These are phyloP conservation scores for Naematelia encephala DNA, from an alignment of 768 basidiomycete genomes.

Conservation along the genomic window DNA sequence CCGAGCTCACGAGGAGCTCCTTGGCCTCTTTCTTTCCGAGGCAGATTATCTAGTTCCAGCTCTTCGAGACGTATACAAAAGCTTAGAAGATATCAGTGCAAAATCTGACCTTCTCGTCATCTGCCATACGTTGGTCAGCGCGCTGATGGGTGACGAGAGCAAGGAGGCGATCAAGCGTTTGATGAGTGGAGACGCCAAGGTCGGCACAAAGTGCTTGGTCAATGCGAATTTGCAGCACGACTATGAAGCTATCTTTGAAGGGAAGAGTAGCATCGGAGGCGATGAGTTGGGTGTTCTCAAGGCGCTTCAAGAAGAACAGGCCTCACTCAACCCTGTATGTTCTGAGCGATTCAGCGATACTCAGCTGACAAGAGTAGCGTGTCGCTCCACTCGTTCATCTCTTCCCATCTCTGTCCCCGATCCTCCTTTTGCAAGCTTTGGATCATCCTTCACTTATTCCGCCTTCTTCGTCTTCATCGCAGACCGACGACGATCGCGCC, in stretches of 20 bases:
- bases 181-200: slow-evolving; percentile 6
- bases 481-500: slow-evolving; percentile 21
- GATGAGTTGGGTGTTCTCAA: not conserved
- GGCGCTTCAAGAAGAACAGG: not conserved
- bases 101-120: slow-evolving; percentile 9
- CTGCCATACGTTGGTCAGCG: not conserved
- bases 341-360: not conserved
- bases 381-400: slow-evolving; percentile 31
- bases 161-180: slow-evolving; percentile 15
- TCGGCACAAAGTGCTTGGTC: not conserved
- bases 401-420: slow-evolving; percentile 40
- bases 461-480: slow-evolving; percentile 19
- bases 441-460: slow-evolving; percentile 35
- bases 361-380: slow-evolving; percentile 21
- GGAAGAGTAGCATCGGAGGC: not conserved
- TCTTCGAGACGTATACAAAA: slow-evolving; percentile 17
- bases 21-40: slow-evolving; percentile 23
- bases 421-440: slow-evolving; percentile 36
- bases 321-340: not conserved
- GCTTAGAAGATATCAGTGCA: slow-evolving; percentile 1
- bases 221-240: slow-evolving; percentile 6
- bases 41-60: slow-evolving; percentile 29
- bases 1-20: slow-evolving; percentile 34
- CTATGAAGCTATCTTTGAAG: slow-evolving; percentile 14
- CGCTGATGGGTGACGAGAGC: not conserved